Conservation (phyloP, 164 flowering plant genomes). For the Cinnamomum micranthum region DNA sequence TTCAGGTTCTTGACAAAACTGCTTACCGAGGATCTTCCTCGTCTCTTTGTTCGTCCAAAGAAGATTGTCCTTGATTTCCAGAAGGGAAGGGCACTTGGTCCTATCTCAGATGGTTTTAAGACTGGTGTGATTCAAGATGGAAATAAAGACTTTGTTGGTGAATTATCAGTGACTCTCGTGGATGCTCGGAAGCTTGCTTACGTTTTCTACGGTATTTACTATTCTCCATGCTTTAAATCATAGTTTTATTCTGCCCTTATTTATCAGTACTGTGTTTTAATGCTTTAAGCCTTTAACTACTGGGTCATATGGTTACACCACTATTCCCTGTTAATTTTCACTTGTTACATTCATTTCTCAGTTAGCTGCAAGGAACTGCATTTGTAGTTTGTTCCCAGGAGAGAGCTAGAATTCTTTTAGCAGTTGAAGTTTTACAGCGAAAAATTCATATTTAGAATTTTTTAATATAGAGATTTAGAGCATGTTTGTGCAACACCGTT, state of each 20-base stretch:
- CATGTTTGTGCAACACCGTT: too few species aligned
- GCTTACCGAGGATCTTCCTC: slow-evolving; percentile 94
- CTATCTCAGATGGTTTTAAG: slow-evolving; percentile 49
- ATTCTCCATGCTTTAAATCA: not conserved
- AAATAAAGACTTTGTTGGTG: slow-evolving; percentile 85
- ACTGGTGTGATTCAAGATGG: slow-evolving; percentile 71
- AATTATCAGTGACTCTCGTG: slow-evolving; percentile 89
- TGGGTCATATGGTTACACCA: too few species aligned
- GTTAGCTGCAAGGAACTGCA: too few species aligned
- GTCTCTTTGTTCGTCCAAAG: slow-evolving; percentile 88
- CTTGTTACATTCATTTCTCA: too few species aligned
- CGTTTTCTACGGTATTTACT: slow-evolving; percentile 57
- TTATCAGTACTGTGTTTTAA: not conserved
- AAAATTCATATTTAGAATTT: too few species aligned
- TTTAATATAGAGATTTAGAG: too few species aligned
- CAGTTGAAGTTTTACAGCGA: too few species aligned
- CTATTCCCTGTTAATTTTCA: too few species aligned
- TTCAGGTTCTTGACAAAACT: slow-evolving; percentile 91
- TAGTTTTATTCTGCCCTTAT: not conserved
- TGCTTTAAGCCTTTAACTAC: not conserved
- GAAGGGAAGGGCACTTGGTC: slow-evolving; percentile 87
- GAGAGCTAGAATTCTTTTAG: too few species aligned
- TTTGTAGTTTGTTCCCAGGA: too few species aligned
- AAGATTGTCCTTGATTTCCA: slow-evolving; percentile 93
- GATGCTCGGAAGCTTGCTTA: slow-evolving; percentile 87